These are phyloP conservation scores for Thraustotheca clavata DNA, from an alignment of 352 stramenopile genomes.

Conservation along the genomic window DNA sequence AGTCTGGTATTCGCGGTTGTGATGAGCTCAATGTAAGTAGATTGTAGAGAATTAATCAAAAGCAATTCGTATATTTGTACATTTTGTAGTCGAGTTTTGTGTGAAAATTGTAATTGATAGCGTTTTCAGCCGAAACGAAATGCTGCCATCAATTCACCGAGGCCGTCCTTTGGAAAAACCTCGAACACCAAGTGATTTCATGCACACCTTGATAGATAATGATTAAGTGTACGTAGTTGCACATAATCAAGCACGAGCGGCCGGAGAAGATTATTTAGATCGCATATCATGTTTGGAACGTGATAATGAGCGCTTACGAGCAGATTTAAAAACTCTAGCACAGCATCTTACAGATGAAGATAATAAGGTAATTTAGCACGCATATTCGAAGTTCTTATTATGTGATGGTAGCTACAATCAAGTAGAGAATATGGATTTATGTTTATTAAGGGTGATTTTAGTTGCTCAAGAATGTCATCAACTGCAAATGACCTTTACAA, in stretches of 20 bases:
- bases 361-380: conserved; percentile 31
- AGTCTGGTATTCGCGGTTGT: too few species aligned
- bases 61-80: neutral
- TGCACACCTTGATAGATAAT: neutral
- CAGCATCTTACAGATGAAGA: conserved; percentile 32
- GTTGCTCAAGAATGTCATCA: neutral
- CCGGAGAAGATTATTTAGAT: conserved; percentile 25
- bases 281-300: conserved; percentile 41
- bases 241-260: conserved; percentile 3
- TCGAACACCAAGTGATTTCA: neutral
- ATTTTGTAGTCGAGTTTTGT: neutral
- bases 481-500: conserved; percentile 31
- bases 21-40: too few species aligned
- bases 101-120: too few species aligned
- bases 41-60: too few species aligned
- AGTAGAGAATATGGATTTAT: neutral
- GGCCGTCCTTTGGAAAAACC: neutral
- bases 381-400: neutral
- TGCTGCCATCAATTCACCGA: conserved; percentile 13
- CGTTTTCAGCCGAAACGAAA: neutral
- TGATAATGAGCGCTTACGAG: conserved; percentile 46
- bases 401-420: neutral
- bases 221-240: neutral
- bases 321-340: conserved; percentile 25
- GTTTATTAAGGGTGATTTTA: neutral